A percentile compares a stretch with the other conserved stretches of the same genome.
Evolutionary conservation across 208 protist species (phyloP).

Genomic region (Herpetomonas tarakana): DNA sequence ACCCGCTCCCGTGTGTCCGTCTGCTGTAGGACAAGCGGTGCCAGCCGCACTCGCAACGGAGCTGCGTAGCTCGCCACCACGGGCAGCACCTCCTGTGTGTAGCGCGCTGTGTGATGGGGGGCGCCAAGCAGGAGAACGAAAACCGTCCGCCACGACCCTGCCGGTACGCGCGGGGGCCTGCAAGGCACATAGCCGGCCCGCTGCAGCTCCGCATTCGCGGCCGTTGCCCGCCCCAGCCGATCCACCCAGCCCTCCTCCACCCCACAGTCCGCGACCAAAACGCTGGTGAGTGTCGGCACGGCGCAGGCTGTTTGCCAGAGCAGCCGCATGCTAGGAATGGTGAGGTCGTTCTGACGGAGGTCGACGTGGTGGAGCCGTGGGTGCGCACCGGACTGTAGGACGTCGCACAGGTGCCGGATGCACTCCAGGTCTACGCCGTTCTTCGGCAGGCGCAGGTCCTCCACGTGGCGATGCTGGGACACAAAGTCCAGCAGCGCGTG

Average conservation of each 20-base stretch:
- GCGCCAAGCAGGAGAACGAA: conserved; percentile 68
- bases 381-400: conserved; percentile 39
- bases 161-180: conserved; percentile 35
- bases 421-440: conserved; percentile 61
- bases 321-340: conserved; percentile 52
- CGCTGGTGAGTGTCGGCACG: conserved; percentile 27
- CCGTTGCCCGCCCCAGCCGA: conserved; percentile 59
- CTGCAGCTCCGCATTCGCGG: conserved; percentile 44
- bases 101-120: conserved; percentile 29
- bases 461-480: conserved; percentile 50
- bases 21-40: conserved; percentile 46
- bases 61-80: conserved; percentile 60
- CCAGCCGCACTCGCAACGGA: conserved; percentile 53
- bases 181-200: conserved; percentile 34
- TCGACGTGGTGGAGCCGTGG: conserved; percentile 51
- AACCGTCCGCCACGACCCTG: conserved; percentile 47
- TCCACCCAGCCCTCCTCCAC: conserved; percentile 61
- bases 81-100: conserved; percentile 52
- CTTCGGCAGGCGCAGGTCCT: conserved; percentile 47
- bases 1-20: conserved; percentile 49
- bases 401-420: conserved; percentile 56
- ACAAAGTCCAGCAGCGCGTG: conserved; percentile 71
- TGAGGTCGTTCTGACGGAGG: conserved; percentile 61
- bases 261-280: conserved; percentile 49
- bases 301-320: conserved; percentile 60